Percentiles rank a stretch among this genome's conserved stretches.
Conservation (phyloP, 2,329 filamentous ascomycete species). For the Nothophoma quercina region DNA sequence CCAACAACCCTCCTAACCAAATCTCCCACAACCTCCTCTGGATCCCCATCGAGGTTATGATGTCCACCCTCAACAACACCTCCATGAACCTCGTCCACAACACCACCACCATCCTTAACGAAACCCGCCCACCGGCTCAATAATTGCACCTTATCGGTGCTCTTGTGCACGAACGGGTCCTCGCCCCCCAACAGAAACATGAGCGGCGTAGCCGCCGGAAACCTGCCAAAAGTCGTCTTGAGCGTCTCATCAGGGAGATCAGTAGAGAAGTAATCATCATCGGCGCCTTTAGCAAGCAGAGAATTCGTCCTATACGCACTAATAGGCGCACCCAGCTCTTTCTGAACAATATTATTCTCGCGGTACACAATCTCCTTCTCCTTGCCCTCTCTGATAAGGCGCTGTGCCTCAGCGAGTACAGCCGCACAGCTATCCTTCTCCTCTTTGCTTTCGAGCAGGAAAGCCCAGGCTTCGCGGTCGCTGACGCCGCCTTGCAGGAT, state of each 20-base stretch:
- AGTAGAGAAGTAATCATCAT: slow-evolving; percentile 89
- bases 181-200: slow-evolving; percentile 70
- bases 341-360: slow-evolving; percentile 36
- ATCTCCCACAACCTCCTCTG: slow-evolving; percentile 56
- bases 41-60: slow-evolving; percentile 60
- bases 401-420: slow-evolving; percentile 58
- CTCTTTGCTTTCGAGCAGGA: slow-evolving; percentile 46
- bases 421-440: slow-evolving; percentile 17
- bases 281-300: slow-evolving; percentile 66
- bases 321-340: slow-evolving; percentile 54
- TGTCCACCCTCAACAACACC: slow-evolving; percentile 59
- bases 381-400: slow-evolving; percentile 64
- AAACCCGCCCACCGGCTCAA: slow-evolving; percentile 64
- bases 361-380: slow-evolving; percentile 63
- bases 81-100: slow-evolving; percentile 58
- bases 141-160: slow-evolving; percentile 65
- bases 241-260: slow-evolving; percentile 71
- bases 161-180: slow-evolving; percentile 70
- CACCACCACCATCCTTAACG: slow-evolving; percentile 54
- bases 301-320: slow-evolving; percentile 67
- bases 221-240: slow-evolving; percentile 68
- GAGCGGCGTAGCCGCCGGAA: slow-evolving; percentile 61
- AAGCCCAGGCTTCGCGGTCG: slow-evolving; percentile 69
- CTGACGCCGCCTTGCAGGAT: slow-evolving; percentile 83
- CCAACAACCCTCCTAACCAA: slow-evolving; percentile 59